These are phyloP conservation scores for Naematelia encephala DNA, from an alignment of 768 basidiomycete species.

Conservation along the genomic window DNA sequence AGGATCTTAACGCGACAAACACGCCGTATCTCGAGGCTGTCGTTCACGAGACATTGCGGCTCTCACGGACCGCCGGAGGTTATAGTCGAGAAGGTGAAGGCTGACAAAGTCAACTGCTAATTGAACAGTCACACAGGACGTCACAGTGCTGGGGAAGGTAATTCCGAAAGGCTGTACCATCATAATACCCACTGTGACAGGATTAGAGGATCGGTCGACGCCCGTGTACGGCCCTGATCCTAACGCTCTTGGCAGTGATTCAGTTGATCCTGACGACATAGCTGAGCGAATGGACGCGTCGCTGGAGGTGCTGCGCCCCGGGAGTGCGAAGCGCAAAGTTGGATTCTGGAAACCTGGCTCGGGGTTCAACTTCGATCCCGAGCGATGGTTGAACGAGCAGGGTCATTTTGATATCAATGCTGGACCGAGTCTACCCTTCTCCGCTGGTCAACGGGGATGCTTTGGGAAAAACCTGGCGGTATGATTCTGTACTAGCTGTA, in stretches of 20 bases:
- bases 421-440: slow-evolving; percentile 42
- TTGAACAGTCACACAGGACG: slow-evolving; percentile 31
- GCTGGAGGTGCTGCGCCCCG: slow-evolving; percentile 3
- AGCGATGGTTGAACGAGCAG: slow-evolving; percentile 34
- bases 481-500: slow-evolving; percentile 15
- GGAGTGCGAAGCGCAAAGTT: slow-evolving; percentile 16
- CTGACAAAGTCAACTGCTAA: neutral
- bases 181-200: slow-evolving; percentile 20
- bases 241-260: neutral
- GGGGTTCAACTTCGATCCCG: slow-evolving; percentile 31
- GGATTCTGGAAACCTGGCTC: slow-evolving; percentile 34
- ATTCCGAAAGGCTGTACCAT: slow-evolving; percentile 39
- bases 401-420: slow-evolving; percentile 32
- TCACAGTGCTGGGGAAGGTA: slow-evolving; percentile 32
- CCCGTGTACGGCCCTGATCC: slow-evolving; percentile 7
- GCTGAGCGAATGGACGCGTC: slow-evolving; percentile 6
- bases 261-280: neutral
- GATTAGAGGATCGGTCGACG: slow-evolving; percentile 19
- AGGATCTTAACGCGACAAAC: slow-evolving; percentile 26
- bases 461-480: slow-evolving; percentile 45
- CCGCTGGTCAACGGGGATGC: slow-evolving; percentile 39
- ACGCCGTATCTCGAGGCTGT: slow-evolving; percentile 45
- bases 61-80: slow-evolving; percentile 34
- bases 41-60: slow-evolving; percentile 33
- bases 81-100: slow-evolving; percentile 26